phyloP scores from a whole-genome alignment of 257 asterid genomes.

The Fraxinus cuspidata region DNA sequence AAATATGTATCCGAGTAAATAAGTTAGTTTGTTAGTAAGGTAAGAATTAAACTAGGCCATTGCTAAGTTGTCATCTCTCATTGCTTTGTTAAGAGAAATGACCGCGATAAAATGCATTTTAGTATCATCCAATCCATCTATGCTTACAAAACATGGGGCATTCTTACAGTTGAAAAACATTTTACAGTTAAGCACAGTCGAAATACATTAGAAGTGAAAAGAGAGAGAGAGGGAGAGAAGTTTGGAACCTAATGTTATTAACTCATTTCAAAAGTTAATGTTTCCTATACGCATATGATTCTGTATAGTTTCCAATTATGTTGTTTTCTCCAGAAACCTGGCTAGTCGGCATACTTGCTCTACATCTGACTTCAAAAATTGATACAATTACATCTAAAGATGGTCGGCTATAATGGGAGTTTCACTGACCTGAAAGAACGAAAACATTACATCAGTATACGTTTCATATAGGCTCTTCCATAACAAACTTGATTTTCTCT shows the following conservation, averaged over 20 bases:
- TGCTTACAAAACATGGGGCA: background rate
- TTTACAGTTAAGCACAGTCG: background rate
- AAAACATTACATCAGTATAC: constrained; percentile 17
- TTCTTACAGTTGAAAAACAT: background rate
- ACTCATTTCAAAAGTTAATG: background rate
- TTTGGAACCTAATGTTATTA: background rate
- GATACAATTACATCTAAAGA: constrained; percentile 11
- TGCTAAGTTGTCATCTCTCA: no score
- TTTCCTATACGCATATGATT: background rate
- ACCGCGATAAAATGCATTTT: no score
- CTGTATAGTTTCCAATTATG: constrained; percentile 11
- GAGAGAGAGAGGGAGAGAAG: background rate
- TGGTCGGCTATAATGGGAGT: constrained; percentile 32
- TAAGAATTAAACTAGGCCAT: no score
- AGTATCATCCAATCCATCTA: background rate
- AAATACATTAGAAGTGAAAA: background rate
- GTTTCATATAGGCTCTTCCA: background rate
- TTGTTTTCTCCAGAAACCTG: background rate
- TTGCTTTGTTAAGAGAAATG: no score
- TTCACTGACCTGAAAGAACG: constrained; percentile 33
- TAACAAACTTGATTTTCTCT: background rate
- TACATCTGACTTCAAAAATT: constrained; percentile 22
- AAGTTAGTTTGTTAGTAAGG: no score
- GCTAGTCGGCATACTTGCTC: constrained; percentile 26
- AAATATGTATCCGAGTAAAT: no score